A percentile compares a stretch with the other conserved stretches of the same genome.
These are phyloP conservation scores for Piper longum DNA, from an alignment of 164 flowering plant genomes.

Conservation along the genomic window DNA sequence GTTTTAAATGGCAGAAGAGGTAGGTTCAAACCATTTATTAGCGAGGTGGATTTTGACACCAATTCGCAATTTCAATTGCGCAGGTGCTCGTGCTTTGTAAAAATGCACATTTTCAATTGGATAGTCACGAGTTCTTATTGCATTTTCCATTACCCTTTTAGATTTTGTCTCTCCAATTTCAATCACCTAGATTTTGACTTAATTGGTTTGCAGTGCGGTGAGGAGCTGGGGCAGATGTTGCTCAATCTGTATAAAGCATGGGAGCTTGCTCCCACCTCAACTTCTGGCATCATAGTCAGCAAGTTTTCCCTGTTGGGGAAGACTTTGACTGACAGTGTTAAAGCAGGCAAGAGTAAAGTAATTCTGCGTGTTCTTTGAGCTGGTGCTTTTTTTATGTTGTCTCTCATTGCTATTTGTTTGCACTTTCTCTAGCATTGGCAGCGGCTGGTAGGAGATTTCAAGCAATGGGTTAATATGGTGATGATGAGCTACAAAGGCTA, in stretches of 20 bases:
- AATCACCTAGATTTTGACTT: too few species aligned
- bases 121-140: too few species aligned
- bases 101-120: too few species aligned
- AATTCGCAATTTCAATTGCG: too few species aligned
- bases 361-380: neutral
- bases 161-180: too few species aligned
- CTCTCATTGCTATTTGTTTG: neutral
- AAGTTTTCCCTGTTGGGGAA: conserved; percentile 44
- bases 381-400: neutral
- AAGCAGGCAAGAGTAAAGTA: conserved; percentile 47
- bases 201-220: conserved; percentile 60
- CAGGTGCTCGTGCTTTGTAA: too few species aligned
- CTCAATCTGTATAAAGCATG: conserved; percentile 77
- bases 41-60: too few species aligned
- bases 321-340: conserved; percentile 38
- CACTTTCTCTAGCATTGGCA: conserved; percentile 47
- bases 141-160: too few species aligned
- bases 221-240: conserved; percentile 65
- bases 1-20: too few species aligned
- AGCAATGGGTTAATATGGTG: conserved; percentile 89
- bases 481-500: conserved; percentile 88
- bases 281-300: conserved; percentile 43
- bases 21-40: conserved; percentile 5
- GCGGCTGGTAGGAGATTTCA: conserved; percentile 85
- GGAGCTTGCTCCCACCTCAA: conserved; percentile 75